Conservation (phyloP, 805 yeast genomes). For the Nematodospora valgi region DNA sequence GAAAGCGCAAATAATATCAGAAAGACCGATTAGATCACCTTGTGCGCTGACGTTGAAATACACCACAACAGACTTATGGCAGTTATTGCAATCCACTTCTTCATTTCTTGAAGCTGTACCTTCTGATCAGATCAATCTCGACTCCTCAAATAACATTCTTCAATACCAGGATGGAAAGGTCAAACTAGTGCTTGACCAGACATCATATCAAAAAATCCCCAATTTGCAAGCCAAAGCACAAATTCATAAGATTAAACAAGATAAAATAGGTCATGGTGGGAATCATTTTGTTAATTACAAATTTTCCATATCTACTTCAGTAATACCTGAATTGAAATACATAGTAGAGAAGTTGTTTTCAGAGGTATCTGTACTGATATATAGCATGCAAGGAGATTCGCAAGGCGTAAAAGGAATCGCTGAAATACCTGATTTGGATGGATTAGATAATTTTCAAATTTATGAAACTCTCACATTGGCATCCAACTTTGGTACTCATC, state of each 20-base stretch:
- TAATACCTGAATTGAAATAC: constrained; percentile 3
- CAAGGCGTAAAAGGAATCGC: background rate
- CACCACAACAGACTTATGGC: no score
- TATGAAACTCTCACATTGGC: constrained; percentile 5
- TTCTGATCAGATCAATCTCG: no score
- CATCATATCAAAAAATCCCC: constrained; percentile 5
- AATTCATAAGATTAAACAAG: constrained; percentile 4
- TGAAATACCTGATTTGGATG: background rate
- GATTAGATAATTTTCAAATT: constrained; percentile 2
- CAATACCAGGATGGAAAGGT: constrained; percentile 1
- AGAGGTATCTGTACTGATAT: background rate
- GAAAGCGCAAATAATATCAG: background rate
- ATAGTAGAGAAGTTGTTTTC: constrained; percentile 3
- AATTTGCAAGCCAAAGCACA: background rate
- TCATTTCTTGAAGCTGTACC: no score
- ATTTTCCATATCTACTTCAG: background rate
- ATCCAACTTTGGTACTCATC: background rate
- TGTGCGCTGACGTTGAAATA: no score
- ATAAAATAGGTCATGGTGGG: constrained; percentile 8
- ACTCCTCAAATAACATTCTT: no score
- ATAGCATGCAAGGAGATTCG: background rate
- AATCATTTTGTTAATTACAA: constrained; percentile 3
- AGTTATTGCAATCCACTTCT: no score
- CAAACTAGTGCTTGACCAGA: background rate
- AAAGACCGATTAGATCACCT: no score